These are phyloP conservation scores for Annulohypoxylon truncatum DNA, from an alignment of 2,329 filamentous ascomycete species.

Conservation along the genomic window DNA sequence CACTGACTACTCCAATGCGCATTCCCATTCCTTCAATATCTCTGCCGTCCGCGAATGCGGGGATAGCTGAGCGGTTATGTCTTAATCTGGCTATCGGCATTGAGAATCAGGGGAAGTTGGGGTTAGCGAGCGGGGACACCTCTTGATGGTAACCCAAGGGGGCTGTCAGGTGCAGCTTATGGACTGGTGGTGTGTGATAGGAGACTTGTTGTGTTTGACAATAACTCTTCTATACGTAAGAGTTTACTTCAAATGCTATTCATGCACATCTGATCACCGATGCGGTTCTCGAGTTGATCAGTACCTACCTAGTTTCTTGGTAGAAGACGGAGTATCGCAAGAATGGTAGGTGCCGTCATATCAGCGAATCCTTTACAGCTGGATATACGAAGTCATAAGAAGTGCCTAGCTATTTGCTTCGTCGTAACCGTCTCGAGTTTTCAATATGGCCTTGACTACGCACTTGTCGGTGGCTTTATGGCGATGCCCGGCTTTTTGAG, in stretches of 20 bases:
- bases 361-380: conserved; percentile 48
- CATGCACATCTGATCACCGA: too few relatives aligned
- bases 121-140: conserved; percentile 26
- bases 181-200: conserved; percentile 10
- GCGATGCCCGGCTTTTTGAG: conserved; percentile 53
- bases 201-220: background rate
- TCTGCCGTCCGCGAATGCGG: conserved; percentile 27
- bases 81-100: conserved; percentile 21
- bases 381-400: conserved; percentile 47
- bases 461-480: conserved; percentile 51
- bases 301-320: too few relatives aligned
- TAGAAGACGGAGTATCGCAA: conserved; percentile 8
- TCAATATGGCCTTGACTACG: conserved; percentile 52
- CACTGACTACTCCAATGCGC: conserved; percentile 15
- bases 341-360: conserved; percentile 37
- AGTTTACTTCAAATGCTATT: too few relatives aligned
- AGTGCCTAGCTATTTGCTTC: conserved; percentile 48
- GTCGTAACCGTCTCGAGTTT: conserved; percentile 50
- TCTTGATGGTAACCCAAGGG: background rate
- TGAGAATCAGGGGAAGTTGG: conserved; percentile 26
- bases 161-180: background rate
- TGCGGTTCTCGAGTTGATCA: too few relatives aligned
- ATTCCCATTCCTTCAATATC: background rate
- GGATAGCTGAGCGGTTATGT: conserved; percentile 25
- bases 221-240: background rate